Conservation (phyloP, 192 early-diverging fungal genomes). For the Chytriomyces sp. region DNA sequence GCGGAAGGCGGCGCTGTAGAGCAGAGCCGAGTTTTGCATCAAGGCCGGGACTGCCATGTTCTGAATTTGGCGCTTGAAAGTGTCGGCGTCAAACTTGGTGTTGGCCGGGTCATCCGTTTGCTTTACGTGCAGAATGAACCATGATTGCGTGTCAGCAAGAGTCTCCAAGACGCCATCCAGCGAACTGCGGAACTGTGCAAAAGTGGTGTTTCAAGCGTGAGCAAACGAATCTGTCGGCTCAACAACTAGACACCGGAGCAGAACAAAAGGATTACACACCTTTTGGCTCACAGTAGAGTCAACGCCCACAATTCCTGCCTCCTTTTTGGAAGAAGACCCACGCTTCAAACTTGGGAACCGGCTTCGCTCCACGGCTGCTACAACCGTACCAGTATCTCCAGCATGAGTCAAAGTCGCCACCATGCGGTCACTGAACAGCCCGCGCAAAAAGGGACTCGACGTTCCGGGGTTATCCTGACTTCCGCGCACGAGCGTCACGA, state of each 20-base stretch:
- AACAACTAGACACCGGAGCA: constrained; percentile 15
- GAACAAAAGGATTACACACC: constrained; percentile 16
- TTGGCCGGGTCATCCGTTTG: constrained; percentile 46
- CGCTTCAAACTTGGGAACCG: constrained; percentile 47
- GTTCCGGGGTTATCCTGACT: constrained; percentile 52
- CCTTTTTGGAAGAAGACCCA: constrained; percentile 35
- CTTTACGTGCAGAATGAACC: constrained; percentile 81
- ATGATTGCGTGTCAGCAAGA: constrained; percentile 73
- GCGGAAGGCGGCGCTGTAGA: constrained; percentile 73
- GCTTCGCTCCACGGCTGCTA: constrained; percentile 37
- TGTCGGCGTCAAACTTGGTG: constrained; percentile 66
- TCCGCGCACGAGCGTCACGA: constrained; percentile 77
- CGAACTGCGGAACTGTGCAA: constrained; percentile 46
- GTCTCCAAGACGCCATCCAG: constrained; percentile 77
- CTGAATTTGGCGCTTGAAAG: constrained; percentile 72
- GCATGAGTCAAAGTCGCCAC: constrained; percentile 48
- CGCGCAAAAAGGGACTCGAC: constrained; percentile 46
- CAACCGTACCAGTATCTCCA: constrained; percentile 38
- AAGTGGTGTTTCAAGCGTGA: constrained; percentile 43
- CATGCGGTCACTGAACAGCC: constrained; percentile 47
- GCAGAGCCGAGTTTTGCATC: constrained; percentile 60
- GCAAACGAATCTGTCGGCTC: too few species aligned
- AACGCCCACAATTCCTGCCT: constrained; percentile 30
- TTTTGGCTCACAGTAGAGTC: constrained; percentile 45
- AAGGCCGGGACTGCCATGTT: constrained; percentile 71